Evolutionary conservation across 2,329 filamentous ascomycete genomes (phyloP), one percentile per base, ranked within the genome.

Genomic region (Cladosporium sp.): DNA sequence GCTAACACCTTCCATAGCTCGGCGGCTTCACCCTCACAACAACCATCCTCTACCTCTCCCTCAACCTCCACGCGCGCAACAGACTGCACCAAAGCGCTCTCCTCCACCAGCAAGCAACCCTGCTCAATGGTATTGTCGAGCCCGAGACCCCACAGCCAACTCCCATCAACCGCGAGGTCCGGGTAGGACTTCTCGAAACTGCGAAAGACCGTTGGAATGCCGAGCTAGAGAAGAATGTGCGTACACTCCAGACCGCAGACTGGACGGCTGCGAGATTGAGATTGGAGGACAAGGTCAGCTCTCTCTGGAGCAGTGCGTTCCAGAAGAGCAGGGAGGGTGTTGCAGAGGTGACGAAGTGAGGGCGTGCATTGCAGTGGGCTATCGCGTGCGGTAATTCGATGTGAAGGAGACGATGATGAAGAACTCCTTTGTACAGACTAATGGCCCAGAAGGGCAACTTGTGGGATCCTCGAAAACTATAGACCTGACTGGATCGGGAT

Each of bases 171-270:
- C 68, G 76, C 50, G 72, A 72, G 62, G 71, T 72, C 0, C 70
- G 68, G 1, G 72, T 72, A 3, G 75, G 77, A 9, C 45, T 79
- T 12, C 68, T 65, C 4, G 78, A 79, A 65, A 77, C 74, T 56
- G 75, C 75, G 17, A 80, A 80, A 65, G 77, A 80, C 58, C 64
- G 72, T 59, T 80, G 78, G 78, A 80, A 80, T 60, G 64, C 73
- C 24, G 73, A 76, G 58, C 62, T 80, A 5, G 77, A 78, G 67
- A 68, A 68, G 17, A 68, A 73, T 25, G 73, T 80, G 54, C 66
- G 70, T 66, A 73, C 67, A 56, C 61, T 77, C 22, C 74, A 79
- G 65, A 68, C 69, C n/a, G 73, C 71, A 17, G 75, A 80, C 58
- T 80, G 78, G 78, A 68, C 70, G 52, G 70, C 65, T 37, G 64